Percentiles rank a stretch among this genome's conserved stretches.
Conservation (phyloP, 805 yeast genomes). For the Kuraishia piskuri region DNA sequence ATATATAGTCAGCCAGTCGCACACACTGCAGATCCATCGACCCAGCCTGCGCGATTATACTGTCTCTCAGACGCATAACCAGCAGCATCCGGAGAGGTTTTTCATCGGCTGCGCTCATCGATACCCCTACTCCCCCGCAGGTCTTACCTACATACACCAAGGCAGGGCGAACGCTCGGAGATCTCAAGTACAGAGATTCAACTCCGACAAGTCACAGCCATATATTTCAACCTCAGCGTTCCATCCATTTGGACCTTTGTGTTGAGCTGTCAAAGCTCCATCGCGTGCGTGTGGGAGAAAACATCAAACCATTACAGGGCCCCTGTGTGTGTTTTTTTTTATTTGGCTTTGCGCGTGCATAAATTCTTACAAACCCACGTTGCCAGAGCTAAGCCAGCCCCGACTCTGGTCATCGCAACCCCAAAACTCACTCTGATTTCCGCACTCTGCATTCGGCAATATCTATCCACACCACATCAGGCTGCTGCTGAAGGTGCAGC, state of each 20-base stretch:
- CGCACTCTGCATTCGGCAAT: neutral
- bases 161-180: too few species aligned
- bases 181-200: too few species aligned
- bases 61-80: neutral
- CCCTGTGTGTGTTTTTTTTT: too few species aligned
- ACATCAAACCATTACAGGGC: too few species aligned
- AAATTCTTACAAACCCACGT: neutral
- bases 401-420: neutral
- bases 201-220: too few species aligned
- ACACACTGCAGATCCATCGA: neutral
- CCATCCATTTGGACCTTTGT: too few species aligned
- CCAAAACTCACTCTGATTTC: neutral
- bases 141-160: neutral
- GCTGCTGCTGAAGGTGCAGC: neutral
- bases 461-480: neutral
- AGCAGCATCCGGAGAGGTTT: neutral
- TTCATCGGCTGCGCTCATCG: neutral
- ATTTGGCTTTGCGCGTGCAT: too few species aligned
- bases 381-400: neutral
- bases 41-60: neutral
- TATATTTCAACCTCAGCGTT: too few species aligned
- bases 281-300: too few species aligned
- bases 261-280: too few species aligned
- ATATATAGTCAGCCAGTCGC: too few species aligned
- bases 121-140: neutral